These are phyloP conservation scores for Nicotiana attenuata DNA, from an alignment of 257 asterid species.

Conservation along the genomic window DNA sequence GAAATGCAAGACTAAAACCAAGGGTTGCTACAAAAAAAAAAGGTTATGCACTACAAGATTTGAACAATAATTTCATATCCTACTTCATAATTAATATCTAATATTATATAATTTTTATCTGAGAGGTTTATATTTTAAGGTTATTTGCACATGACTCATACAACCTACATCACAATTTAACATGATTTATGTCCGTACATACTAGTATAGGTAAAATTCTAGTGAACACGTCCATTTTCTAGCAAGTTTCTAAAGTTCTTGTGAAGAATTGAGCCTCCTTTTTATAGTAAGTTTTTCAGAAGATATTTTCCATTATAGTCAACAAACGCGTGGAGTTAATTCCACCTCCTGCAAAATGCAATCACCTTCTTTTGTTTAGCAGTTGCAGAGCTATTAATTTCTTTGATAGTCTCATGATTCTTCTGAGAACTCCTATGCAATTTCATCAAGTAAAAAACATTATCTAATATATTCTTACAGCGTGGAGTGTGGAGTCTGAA, in stretches of 20 bases:
- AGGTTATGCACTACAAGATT: too few relatives aligned
- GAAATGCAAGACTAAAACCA: too few relatives aligned
- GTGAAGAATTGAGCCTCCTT: not conserved
- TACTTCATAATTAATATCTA: too few relatives aligned
- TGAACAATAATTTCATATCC: too few relatives aligned
- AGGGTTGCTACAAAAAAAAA: too few relatives aligned
- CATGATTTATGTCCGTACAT: too few relatives aligned
- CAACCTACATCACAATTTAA: too few relatives aligned
- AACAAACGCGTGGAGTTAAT: not conserved
- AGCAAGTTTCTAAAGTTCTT: not conserved
- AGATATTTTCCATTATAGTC: not conserved
- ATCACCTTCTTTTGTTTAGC: not conserved
- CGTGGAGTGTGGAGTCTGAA: too few relatives aligned
- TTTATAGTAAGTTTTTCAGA: not conserved
- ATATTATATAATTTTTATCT: too few relatives aligned
- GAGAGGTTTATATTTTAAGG: too few relatives aligned
- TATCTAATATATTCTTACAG: too few relatives aligned
- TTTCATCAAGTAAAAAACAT: not conserved
- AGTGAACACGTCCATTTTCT: not conserved
- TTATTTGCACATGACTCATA: too few relatives aligned
- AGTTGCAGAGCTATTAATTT: not conserved
- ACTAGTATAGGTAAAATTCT: not conserved
- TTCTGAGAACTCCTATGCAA: not conserved
- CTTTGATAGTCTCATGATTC: not conserved
- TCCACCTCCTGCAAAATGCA: not conserved